Evolutionary conservation across 1,139 yeast species (phyloP).

Genomic region (Candida tunisiensis): DNA sequence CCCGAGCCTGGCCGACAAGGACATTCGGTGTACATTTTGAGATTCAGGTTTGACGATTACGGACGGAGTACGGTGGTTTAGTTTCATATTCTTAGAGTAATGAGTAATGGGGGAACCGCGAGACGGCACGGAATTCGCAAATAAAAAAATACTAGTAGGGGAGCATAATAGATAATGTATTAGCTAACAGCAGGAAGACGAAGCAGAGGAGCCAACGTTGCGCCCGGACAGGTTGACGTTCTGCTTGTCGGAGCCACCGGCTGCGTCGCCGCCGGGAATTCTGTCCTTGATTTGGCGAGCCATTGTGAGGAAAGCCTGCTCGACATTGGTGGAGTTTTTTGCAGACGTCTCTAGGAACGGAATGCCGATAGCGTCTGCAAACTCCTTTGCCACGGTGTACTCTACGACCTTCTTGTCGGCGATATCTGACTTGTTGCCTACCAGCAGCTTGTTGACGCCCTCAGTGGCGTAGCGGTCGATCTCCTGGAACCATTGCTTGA

Average conservation of each 20-base stretch:
- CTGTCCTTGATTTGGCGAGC: constrained; percentile 97
- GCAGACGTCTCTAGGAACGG: constrained; percentile 97
- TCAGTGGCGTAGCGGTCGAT: constrained; percentile 97
- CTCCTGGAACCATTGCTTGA: constrained; percentile 97
- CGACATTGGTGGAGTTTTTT: constrained; percentile 87
- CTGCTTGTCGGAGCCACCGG: constrained; percentile 38
- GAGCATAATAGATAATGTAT: constrained; percentile 5
- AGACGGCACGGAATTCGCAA: no score
- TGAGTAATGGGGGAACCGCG: neutral
- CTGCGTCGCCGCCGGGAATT: constrained; percentile 55
- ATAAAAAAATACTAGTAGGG: neutral
- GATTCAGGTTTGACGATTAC: no score
- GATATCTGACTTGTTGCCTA: constrained; percentile 94
- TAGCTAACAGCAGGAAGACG: constrained; percentile 51
- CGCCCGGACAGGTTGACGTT: constrained; percentile 83
- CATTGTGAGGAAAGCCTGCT: constrained; percentile 97
- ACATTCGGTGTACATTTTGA: no score
- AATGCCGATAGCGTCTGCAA: constrained; percentile 90
- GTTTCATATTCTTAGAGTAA: no score
- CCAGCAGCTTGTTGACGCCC: constrained; percentile 89
- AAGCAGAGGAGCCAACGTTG: constrained; percentile 39
- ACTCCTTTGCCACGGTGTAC: constrained; percentile 92
- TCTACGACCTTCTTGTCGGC: constrained; percentile 92
- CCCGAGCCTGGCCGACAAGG: no score
- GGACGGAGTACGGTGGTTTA: no score